Conservation (phyloP, 1,284 basidiomycete species). For the Apiotrichum sp. region DNA sequence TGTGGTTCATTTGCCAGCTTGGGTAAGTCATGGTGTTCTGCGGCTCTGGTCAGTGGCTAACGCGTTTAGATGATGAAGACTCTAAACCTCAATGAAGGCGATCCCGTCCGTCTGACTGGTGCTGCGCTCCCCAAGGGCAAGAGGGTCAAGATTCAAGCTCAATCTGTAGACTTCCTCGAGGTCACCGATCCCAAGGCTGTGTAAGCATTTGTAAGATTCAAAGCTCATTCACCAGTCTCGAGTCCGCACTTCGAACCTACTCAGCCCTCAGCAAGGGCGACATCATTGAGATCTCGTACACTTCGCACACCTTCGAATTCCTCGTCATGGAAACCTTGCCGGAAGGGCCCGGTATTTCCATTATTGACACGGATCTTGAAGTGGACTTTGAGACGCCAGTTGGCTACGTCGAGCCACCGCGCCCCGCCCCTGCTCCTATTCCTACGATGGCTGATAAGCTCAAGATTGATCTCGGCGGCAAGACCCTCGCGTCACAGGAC, state of each 20-base stretch:
- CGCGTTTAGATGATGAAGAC: conserved; percentile 84
- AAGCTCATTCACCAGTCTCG: conserved; percentile 57
- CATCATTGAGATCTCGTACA: conserved; percentile 87
- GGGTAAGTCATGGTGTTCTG: conserved; percentile 51
- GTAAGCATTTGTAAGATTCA: conserved; percentile 53
- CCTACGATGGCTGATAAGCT: conserved; percentile 96
- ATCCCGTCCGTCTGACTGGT: conserved; percentile 87
- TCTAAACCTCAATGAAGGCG: conserved; percentile 79
- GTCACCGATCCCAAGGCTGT: conserved; percentile 87
- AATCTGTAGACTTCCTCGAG: conserved; percentile 90
- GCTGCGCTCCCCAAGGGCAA: conserved; percentile 86
- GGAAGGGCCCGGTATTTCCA: conserved; percentile 78
- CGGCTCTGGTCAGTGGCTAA: conserved; percentile 5
- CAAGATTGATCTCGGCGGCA: conserved; percentile 82
- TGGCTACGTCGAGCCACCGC: conserved; percentile 79
- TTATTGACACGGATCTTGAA: conserved; percentile 86
- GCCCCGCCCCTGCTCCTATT: conserved; percentile 70
- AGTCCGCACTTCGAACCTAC: conserved; percentile 91
- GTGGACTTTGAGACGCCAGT: conserved; percentile 58
- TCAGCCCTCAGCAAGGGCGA: conserved; percentile 83
- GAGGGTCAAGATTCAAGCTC: conserved; percentile 94
- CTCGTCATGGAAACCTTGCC: conserved; percentile 92
- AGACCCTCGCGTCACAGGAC: conserved; percentile 54
- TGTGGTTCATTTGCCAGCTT: conserved; percentile 88
- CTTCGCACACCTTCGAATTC: conserved; percentile 87